Evolutionary conservation across 352 stramenopile species (phyloP).

Genomic region (Phytopythium montanum): DNA sequence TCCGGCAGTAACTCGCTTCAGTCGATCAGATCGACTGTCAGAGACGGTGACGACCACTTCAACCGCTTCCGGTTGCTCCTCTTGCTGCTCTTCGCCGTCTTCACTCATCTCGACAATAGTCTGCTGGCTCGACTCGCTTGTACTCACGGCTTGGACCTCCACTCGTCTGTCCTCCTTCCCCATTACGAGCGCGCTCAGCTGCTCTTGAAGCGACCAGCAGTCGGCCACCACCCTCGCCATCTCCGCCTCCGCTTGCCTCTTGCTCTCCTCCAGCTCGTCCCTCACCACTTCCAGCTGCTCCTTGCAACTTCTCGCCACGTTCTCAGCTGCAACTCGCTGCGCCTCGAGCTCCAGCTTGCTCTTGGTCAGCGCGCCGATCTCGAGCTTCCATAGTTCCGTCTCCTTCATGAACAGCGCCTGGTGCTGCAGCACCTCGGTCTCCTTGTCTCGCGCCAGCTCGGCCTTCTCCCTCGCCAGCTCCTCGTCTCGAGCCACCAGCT

Average conservation of each 20-base stretch:
- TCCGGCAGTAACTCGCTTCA: not conserved
- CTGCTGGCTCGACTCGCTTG: conserved; percentile 9
- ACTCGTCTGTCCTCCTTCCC: conserved; percentile 18
- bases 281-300: conserved; percentile 16
- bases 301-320: conserved; percentile 11
- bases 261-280: conserved; percentile 11
- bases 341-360: conserved; percentile 31
- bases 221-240: conserved; percentile 7
- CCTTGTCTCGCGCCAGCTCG: conserved; percentile 24
- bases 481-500: conserved; percentile 34
- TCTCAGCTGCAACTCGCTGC: conserved; percentile 14
- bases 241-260: conserved; percentile 4
- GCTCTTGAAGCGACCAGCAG: conserved; percentile 14
- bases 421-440: conserved; percentile 28
- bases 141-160: not conserved
- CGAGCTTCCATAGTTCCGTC: conserved; percentile 32
- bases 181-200: conserved; percentile 15
- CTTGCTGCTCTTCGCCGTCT: not conserved
- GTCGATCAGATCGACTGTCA: not conserved
- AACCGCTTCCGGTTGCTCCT: no score
- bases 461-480: conserved; percentile 25
- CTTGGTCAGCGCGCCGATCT: conserved; percentile 42
- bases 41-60: not conserved
- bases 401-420: conserved; percentile 31
- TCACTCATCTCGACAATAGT: not conserved